phyloP scores from a whole-genome alignment of 2,329 filamentous ascomycete genomes.

The Monascus ruber region DNA sequence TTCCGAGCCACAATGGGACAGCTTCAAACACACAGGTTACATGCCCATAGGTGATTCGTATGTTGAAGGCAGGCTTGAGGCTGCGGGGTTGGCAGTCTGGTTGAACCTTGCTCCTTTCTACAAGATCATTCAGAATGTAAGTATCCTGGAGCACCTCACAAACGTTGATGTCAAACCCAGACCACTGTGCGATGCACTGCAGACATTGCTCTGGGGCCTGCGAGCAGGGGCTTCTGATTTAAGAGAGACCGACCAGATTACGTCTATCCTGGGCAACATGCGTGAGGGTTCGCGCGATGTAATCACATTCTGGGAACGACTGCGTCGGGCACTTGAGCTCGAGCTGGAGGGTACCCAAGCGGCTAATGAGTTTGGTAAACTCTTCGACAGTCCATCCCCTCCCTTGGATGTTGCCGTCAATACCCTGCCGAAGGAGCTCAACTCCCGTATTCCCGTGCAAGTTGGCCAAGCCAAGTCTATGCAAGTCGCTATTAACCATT shows the following conservation, averaged over 20 bases:
- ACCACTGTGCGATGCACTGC: conserved; percentile 40
- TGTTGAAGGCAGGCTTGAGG: conserved; percentile 35
- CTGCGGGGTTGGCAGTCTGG: conserved; percentile 48
- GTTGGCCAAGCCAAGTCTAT: conserved; percentile 27
- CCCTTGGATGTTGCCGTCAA: conserved; percentile 19
- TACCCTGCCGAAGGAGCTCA: conserved; percentile 25
- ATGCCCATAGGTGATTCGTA: conserved; percentile 38
- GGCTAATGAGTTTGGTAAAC: conserved; percentile 27
- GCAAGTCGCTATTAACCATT: conserved; percentile 22
- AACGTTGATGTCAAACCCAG: conserved; percentile 38
- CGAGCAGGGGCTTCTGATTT: conserved; percentile 32
- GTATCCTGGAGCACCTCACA: conserved; percentile 35
- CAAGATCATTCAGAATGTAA: conserved; percentile 40
- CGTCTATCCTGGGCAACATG: conserved; percentile 28
- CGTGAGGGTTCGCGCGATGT: conserved; percentile 41
- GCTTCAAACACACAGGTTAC: conserved; percentile 46
- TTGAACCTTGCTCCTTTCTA: conserved; percentile 50
- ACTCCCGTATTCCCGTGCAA: conserved; percentile 27
- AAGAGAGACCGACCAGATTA: conserved; percentile 32
- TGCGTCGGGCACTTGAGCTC: conserved; percentile 41
- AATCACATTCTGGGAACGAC: conserved; percentile 44
- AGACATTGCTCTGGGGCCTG: conserved; percentile 41
- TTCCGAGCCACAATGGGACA: conserved; percentile 45
- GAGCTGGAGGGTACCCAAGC: conserved; percentile 38
- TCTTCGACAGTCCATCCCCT: conserved; percentile 36